Evolutionary conservation across 805 yeast genomes (phyloP), one percentile per base, ranked within the genome.

Genomic region (Kuraishia cidri): DNA sequence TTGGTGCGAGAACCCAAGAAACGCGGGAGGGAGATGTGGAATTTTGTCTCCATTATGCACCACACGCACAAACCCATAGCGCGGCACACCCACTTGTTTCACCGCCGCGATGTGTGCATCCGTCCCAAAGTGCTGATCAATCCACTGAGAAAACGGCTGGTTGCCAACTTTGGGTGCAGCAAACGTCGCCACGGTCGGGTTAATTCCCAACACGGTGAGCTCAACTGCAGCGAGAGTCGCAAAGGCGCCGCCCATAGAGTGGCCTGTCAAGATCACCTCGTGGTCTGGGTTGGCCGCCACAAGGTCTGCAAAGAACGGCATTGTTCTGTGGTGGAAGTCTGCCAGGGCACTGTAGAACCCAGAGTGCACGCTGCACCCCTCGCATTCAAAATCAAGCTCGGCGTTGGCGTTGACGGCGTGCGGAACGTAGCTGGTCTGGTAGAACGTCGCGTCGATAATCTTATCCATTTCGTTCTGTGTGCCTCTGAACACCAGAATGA

Each of bases 221-320:
- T 82, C 92, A 15, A 75, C 60, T 0, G 81, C 90, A 6, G 72
- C 66, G 22, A 83, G 53, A 4, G 64, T 54, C 2, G 87, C 79
- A 32, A 79, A 50, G 0, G 88, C 87, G 5, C 79, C 94, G 3
- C 87, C 88, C 26, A 83, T 53, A 0, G 92, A 83, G 52, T 84
- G 94, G 0, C 94, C 94, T 1, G 76, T 59, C 2, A 79, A 62
- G 2, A 69, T 62, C 4, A 80, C 37, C 14, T 60, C 48, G 47
- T 75, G 79, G 16, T 62, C 65, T 0, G 75, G 70, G 44, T 66
- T 54, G 13, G 57, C 44, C 8, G 50, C 37, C 14, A 56, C 48
- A 13, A 66, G 43, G 2, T 43, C 38, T 10, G 53, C 43, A 2
- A 77, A 55, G 6, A 46, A 52, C 7, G 54, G 40, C 23, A 69